phyloP scores from a whole-genome alignment of 371 early-diverging fungal genomes.

The Rhizopus arrhizus region DNA sequence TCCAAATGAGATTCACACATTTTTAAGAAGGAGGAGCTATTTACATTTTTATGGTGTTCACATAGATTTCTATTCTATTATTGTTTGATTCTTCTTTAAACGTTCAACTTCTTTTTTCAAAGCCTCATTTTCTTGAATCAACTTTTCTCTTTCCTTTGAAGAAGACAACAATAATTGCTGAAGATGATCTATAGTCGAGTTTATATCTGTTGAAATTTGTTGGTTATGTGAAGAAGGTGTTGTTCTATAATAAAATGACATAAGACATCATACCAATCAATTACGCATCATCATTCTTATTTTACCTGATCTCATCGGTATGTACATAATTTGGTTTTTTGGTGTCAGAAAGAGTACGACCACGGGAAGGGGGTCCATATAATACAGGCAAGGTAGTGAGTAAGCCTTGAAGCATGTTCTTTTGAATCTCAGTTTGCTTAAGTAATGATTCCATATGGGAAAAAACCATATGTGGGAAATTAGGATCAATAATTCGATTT shows the following conservation, averaged over 20 bases:
- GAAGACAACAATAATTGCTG: constrained; percentile 23
- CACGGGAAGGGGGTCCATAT: constrained; percentile 8
- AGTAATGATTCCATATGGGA: constrained; percentile 30
- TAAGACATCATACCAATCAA: background rate
- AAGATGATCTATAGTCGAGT: constrained; percentile 26
- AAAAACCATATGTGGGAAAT: constrained; percentile 22
- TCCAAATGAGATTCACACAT: background rate
- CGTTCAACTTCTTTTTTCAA: constrained; percentile 28
- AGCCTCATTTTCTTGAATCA: constrained; percentile 26
- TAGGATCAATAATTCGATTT: constrained; percentile 20
- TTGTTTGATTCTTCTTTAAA: constrained; percentile 15
- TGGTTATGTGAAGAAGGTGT: constrained; percentile 12
- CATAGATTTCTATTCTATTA: background rate
- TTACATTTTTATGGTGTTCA: constrained; percentile 8
- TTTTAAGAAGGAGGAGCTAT: constrained; percentile 8
- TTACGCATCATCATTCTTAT: too few species aligned
- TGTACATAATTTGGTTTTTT: constrained; percentile 20
- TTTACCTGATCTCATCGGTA: constrained; percentile 19
- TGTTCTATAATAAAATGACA: background rate
- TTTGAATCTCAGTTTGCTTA: constrained; percentile 31
- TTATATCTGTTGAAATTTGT: constrained; percentile 17
- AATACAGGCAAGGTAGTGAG: constrained; percentile 16
- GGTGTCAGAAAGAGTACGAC: constrained; percentile 26
- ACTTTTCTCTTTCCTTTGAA: constrained; percentile 28
- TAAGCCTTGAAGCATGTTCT: constrained; percentile 28